phyloP scores from a whole-genome alignment of 116 monocot genomes.

The Iris pallida region DNA sequence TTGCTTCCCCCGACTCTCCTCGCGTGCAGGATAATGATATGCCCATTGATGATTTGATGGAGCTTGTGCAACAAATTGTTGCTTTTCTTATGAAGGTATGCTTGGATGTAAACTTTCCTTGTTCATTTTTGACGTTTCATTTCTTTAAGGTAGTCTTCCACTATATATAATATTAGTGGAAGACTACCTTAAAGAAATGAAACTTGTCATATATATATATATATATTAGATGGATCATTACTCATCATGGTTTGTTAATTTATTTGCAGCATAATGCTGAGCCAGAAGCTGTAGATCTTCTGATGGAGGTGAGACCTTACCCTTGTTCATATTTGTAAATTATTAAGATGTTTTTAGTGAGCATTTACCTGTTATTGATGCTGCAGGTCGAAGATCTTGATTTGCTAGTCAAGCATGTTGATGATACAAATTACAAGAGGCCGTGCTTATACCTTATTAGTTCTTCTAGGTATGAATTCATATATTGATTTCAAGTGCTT shows the following conservation, averaged over 20 bases:
- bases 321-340: constrained; percentile 5
- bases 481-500: too few relatives aligned
- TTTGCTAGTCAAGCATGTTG: constrained; percentile 81
- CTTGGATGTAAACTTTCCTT: too few relatives aligned
- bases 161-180: too few relatives aligned
- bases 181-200: not conserved
- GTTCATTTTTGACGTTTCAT: too few relatives aligned
- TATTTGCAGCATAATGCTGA: constrained; percentile 91
- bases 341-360: not conserved
- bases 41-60: constrained; percentile 75
- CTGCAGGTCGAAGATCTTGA: constrained; percentile 98
- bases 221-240: too few relatives aligned
- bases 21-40: constrained; percentile 55
- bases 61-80: constrained; percentile 94
- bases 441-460: constrained; percentile 90
- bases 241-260: constrained; percentile 3
- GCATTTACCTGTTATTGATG: constrained; percentile 2
- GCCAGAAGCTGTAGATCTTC: constrained; percentile 97
- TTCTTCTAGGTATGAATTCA: constrained; percentile 66
- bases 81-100: constrained; percentile 97
- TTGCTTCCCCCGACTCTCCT: not conserved
- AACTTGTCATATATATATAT: too few relatives aligned
- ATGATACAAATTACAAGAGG: constrained; percentile 85
- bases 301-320: constrained; percentile 70
- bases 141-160: too few relatives aligned